Conservation (phyloP, 2,329 filamentous ascomycete species). For the Magnaporthiopsis poae region DNA sequence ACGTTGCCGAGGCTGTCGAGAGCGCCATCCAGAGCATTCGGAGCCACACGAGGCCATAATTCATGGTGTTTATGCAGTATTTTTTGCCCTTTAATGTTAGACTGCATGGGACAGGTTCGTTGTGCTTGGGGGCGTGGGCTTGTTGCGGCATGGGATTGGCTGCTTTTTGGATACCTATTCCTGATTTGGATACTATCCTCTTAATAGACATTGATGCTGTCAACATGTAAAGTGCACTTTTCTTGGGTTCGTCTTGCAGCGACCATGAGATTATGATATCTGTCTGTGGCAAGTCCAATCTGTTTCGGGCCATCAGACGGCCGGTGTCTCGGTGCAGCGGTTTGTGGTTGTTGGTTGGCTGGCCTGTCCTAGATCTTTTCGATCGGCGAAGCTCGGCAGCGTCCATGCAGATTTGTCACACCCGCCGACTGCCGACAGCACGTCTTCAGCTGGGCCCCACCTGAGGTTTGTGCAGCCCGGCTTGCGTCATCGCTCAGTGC, state of each 20-base stretch:
- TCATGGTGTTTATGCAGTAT: too few species aligned
- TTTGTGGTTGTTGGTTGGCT: too few species aligned
- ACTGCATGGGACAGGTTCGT: neutral
- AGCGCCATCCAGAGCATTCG: slow-evolving; percentile 17
- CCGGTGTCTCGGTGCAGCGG: neutral
- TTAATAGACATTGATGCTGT: neutral
- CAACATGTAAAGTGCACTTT: neutral
- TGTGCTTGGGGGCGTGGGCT: neutral
- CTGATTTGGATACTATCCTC: neutral
- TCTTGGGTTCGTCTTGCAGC: too few species aligned
- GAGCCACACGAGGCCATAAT: neutral
- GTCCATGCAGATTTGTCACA: neutral
- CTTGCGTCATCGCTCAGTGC: too few species aligned
- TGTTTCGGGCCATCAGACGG: neutral
- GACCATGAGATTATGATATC: neutral
- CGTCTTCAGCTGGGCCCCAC: neutral
- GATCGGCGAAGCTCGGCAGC: too few species aligned
- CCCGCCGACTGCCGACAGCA: neutral
- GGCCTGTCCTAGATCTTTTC: too few species aligned
- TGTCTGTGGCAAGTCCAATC: neutral
- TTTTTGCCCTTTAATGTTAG: neutral
- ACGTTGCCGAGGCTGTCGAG: slow-evolving; percentile 33
- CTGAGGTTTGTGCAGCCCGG: neutral
- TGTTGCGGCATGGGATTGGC: neutral
- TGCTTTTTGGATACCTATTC: neutral